Evolutionary conservation across 805 yeast species (phyloP), one percentile per base, ranked within the genome.

Genomic region (Lipomyces sp.): DNA sequence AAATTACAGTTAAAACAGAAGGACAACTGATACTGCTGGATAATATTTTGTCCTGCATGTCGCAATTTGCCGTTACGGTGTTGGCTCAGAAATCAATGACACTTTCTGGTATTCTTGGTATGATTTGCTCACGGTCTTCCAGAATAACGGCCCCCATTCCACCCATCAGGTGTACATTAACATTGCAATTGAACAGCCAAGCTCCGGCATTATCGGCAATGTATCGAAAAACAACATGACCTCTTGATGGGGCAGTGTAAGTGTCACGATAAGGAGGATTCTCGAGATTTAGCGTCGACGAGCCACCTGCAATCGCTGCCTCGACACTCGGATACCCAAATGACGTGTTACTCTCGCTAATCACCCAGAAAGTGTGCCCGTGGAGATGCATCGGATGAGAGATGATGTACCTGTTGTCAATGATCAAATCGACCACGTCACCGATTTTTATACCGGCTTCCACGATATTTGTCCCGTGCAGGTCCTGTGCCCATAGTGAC

Each of bases 201-300:
- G 91, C 88, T 65, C 97, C 97, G 2, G 97, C 97, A 74, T 92
- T 92, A 73, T 89, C 86, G 11, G 97, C 91, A 72, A 80, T 83
- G 77, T 90, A 90, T 71, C 97, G 81, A 37, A 77, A 54, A 2
- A 61, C 60, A 13, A 32, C 30, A 18, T 61, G 64, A 2, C 64
- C 64, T 24, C 48, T 50, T 4, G 35, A 13, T 13, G 30, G n/a
- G 39, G 48, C 37, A 11, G 48, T 35, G 32, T 50, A 61, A n/a
- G 48, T 53, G 60, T 61, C 64, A 10, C 64, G 60, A 35, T 45
- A 57, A 10, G 42, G 45, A 8, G 64, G 53, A 13, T 45, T 30
- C 11, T 33, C 50, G n/a, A 61, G n/a, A 29, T 53, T 32, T 15
- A 53, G 10, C 3, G 30, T 35, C 32, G 56, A 10, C 15, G 42